A percentile compares a stretch with the other conserved stretches of the same genome.
phyloP scores from a whole-genome alignment of 164 flowering plant genomes.

The Vitis amurensis region DNA sequence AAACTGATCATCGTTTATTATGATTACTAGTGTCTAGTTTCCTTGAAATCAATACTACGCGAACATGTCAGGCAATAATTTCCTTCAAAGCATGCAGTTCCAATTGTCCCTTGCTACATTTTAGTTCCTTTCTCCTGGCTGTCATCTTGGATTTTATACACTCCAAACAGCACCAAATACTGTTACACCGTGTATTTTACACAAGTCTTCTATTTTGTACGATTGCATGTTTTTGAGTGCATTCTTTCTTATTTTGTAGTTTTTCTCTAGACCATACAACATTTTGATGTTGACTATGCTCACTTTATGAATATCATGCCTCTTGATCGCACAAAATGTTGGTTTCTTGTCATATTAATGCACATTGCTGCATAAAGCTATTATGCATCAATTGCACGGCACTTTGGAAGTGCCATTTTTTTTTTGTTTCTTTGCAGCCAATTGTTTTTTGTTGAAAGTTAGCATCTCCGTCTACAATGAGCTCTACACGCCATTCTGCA shows the following conservation, averaged over 20 bases:
- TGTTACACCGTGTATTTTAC: not conserved
- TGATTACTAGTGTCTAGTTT: not conserved
- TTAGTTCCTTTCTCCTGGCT: not conserved
- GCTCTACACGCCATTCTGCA: not conserved
- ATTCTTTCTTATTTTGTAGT: not conserved
- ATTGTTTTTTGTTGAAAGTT: not conserved
- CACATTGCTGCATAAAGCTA: not conserved
- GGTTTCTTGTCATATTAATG: not conserved
- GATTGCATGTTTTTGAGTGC: not conserved
- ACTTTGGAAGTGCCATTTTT: not conserved
- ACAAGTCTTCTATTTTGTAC: not conserved
- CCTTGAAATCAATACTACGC: no score
- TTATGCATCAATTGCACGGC: not conserved
- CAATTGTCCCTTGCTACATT: not conserved
- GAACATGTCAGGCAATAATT: no score
- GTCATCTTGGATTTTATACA: not conserved
- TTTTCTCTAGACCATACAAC: not conserved
- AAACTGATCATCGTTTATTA: not conserved
- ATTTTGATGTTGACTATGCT: not conserved
- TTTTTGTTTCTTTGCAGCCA: not conserved
- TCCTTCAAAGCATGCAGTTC: no score
- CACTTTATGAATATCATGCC: not conserved
- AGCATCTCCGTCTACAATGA: not conserved
- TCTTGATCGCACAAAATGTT: not conserved
- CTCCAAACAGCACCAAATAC: not conserved